Evolutionary conservation across 2,329 filamentous ascomycete genomes (phyloP).

Genomic region (Chaetomiaceae sp.): DNA sequence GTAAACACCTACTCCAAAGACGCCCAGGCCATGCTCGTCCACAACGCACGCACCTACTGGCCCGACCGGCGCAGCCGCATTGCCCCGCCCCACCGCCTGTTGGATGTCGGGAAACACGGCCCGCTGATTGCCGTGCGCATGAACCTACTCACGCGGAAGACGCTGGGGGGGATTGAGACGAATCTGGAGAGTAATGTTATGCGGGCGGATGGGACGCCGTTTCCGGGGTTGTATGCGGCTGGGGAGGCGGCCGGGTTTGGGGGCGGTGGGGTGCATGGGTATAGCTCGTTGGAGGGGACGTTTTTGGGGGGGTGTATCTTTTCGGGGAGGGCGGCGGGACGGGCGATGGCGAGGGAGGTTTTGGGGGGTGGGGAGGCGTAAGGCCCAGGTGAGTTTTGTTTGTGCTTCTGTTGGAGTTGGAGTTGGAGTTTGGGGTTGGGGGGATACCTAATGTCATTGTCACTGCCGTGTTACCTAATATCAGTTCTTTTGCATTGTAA

Average conservation of each 20-base stretch:
- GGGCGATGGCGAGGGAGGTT: conserved; percentile 47
- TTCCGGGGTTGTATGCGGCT: conserved; percentile 54
- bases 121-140: conserved; percentile 57
- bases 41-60: conserved; percentile 53
- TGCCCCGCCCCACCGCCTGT: conserved; percentile 48
- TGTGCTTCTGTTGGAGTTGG: not conserved
- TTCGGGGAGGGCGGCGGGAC: conserved; percentile 52
- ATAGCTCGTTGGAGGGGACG: conserved; percentile 57
- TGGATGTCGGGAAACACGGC: conserved; percentile 48
- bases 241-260: conserved; percentile 59
- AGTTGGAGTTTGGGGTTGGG: too few relatives aligned
- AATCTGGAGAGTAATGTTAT: conserved; percentile 53
- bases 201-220: conserved; percentile 42
- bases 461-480: too few relatives aligned
- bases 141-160: conserved; percentile 58
- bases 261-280: conserved; percentile 58
- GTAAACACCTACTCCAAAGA: conserved; percentile 55
- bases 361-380: not conserved
- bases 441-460: too few relatives aligned
- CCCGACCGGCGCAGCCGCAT: conserved; percentile 48
- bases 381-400: not conserved
- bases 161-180: conserved; percentile 56
- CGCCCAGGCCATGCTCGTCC: conserved; percentile 57
- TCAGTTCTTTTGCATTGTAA: too few relatives aligned
- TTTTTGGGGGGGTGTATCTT: conserved; percentile 61